phyloP scores from a whole-genome alignment of 192 early-diverging fungal genomes.

The Kickxella alabastrina region DNA sequence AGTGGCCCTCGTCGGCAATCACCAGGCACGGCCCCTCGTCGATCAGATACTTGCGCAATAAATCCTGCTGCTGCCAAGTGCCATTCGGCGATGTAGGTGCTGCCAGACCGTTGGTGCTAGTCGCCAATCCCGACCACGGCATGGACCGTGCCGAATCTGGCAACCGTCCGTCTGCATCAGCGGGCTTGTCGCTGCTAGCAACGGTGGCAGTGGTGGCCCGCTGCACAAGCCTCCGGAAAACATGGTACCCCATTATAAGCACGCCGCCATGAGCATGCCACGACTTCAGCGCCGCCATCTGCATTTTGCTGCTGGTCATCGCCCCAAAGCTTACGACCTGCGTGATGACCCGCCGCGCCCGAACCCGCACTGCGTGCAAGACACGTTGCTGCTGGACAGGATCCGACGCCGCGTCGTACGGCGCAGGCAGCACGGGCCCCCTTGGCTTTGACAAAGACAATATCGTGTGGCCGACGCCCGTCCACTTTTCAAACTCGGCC shows the following conservation, averaged over 20 bases:
- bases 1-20: slow-evolving; percentile 81
- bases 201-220: background rate
- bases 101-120: background rate
- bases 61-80: no score
- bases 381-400: no score
- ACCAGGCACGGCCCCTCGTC: slow-evolving; percentile 66
- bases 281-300: slow-evolving; percentile 32
- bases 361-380: slow-evolving; percentile 4
- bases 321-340: slow-evolving; percentile 52
- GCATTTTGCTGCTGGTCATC: background rate
- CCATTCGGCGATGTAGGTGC: no score
- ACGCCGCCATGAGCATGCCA: slow-evolving; percentile 68
- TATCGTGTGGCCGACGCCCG: slow-evolving; percentile 29
- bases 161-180: no score
- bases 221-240: slow-evolving; percentile 53
- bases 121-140: no score
- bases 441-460: background rate
- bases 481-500: slow-evolving; percentile 68
- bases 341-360: slow-evolving; percentile 21
- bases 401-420: no score
- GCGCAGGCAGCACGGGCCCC: no score
- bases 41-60: slow-evolving; percentile 47
- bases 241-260: slow-evolving; percentile 62
- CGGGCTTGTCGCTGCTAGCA: background rate
- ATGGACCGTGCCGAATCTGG: no score